Evolutionary conservation across 371 early-diverging fungal species (phyloP).

Genomic region (Smittium culicis): DNA sequence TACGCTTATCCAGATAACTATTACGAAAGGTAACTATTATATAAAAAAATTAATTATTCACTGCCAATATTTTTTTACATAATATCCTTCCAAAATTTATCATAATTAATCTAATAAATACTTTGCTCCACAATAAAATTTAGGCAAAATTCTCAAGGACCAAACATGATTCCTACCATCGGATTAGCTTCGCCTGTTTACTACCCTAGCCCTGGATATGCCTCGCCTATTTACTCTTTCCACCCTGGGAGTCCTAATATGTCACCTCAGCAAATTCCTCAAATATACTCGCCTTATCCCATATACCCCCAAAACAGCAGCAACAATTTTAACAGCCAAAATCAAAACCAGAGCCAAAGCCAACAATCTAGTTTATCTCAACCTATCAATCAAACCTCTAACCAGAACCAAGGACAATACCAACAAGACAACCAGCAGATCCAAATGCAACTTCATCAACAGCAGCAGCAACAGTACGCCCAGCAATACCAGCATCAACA

Average conservation of each 20-base stretch:
- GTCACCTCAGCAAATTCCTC: not conserved
- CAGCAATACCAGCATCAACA: not conserved
- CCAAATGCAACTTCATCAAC: conserved; percentile 5
- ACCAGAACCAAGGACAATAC: conserved; percentile 15
- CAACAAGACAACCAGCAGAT: conserved; percentile 14
- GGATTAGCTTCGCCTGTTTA: conserved; percentile 1
- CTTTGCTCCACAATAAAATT: no score
- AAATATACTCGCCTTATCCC: not conserved
- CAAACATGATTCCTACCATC: not conserved
- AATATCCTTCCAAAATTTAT: no score
- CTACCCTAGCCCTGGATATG: conserved; percentile 6
- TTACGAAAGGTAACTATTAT: not conserved
- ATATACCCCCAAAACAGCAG: not conserved
- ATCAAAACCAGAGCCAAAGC: not conserved
- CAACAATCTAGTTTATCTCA: not conserved
- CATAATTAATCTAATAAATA: no score
- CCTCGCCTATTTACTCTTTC: conserved; percentile 7
- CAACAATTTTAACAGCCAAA: not conserved
- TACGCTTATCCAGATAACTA: not conserved
- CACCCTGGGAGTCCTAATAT: not conserved
- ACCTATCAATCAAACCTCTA: conserved; percentile 10
- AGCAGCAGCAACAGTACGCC: not conserved
- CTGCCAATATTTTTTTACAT: no score
- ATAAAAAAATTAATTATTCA: no score
- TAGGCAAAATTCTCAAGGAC: not conserved